These are phyloP conservation scores for Chlamydomonas urium DNA, from an alignment of 139 green algal genomes.

Conservation along the genomic window DNA sequence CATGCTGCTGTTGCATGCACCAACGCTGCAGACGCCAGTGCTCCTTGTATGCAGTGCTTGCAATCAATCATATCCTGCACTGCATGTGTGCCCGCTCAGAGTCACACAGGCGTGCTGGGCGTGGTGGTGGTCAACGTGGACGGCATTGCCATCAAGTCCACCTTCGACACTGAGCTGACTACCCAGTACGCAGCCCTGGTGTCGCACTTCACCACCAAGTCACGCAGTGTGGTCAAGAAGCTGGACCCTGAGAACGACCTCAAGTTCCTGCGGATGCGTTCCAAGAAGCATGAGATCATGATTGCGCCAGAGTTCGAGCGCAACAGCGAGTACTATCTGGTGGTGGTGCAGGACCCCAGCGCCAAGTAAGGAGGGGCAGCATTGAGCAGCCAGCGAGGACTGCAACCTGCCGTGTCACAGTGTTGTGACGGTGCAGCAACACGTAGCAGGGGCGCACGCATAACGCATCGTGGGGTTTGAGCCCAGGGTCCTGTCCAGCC, in stretches of 20 bases:
- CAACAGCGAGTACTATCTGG: constrained; percentile 62
- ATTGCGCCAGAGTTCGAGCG: constrained; percentile 78
- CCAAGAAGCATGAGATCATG: constrained; percentile 85
- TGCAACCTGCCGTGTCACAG: too few relatives aligned
- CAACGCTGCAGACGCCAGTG: neutral
- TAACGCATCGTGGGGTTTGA: too few relatives aligned
- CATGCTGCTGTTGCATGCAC: neutral
- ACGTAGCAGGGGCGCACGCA: too few relatives aligned
- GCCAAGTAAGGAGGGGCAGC: too few relatives aligned
- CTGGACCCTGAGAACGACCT: constrained; percentile 82
- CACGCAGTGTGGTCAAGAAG: constrained; percentile 66
- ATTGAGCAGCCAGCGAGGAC: too few relatives aligned
- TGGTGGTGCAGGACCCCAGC: constrained; percentile 76
- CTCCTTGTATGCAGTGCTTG: constrained; percentile 29
- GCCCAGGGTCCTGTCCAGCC: too few relatives aligned
- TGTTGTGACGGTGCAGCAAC: too few relatives aligned
- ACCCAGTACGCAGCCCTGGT: constrained; percentile 63
- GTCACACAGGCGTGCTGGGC: constrained; percentile 54
- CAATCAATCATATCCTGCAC: constrained; percentile 49
- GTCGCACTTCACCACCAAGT: constrained; percentile 70
- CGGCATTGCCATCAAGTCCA: constrained; percentile 81
- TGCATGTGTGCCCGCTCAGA: too few relatives aligned
- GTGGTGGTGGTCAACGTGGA: constrained; percentile 81
- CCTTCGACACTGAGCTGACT: constrained; percentile 75
- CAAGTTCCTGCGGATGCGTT: constrained; percentile 76